These are phyloP conservation scores for Hermanozyma aechmeae DNA, from an alignment of 805 yeast species.

Conservation along the genomic window DNA sequence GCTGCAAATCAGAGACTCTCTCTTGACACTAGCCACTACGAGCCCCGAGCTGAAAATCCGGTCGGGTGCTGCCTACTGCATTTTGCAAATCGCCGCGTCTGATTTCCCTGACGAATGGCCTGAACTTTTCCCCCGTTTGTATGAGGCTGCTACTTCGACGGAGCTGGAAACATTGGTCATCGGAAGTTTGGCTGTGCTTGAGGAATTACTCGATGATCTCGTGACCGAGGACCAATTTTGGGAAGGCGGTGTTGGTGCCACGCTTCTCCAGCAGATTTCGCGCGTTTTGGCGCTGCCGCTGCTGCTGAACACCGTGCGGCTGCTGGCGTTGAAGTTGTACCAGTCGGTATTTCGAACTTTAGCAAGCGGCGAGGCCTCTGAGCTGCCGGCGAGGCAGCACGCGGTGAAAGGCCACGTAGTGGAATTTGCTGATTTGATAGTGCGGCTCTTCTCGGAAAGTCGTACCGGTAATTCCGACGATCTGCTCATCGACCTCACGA, in stretches of 20 bases:
- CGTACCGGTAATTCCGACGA: conserved; percentile 4
- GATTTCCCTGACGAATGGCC: conserved; percentile 99
- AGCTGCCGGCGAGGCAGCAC: conserved; percentile 23
- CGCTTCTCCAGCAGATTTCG: conserved; percentile 43
- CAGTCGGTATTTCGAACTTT: conserved; percentile 45
- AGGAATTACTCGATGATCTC: conserved; percentile 78
- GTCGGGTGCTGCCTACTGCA: conserved; percentile 59
- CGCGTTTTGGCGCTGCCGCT: conserved; percentile 22
- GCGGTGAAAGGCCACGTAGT: conserved; percentile 22
- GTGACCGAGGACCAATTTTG: conserved; percentile 83
- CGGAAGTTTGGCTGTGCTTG: conserved; percentile 53
- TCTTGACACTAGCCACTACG: conserved; percentile 39
- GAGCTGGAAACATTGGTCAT: conserved; percentile 24
- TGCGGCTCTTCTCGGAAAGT: conserved; percentile 8
- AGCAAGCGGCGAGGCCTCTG: conserved; percentile 39
- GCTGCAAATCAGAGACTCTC: conserved; percentile 34
- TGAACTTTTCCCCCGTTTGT: conserved; percentile 41
- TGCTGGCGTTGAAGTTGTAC: conserved; percentile 43
- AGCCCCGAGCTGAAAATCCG: conserved; percentile 50
- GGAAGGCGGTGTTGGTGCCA: conserved; percentile 57
- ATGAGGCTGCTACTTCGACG: conserved; percentile 26
- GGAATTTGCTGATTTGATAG: conserved; percentile 11
- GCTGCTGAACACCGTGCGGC: conserved; percentile 27
- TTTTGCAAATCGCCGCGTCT: conserved; percentile 76
- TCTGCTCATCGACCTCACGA: conserved; percentile 6